A percentile compares a stretch with the other conserved stretches of the same genome.
These are phyloP conservation scores for Trichoderma breve DNA, from an alignment of 2,329 filamentous ascomycete species.

Conservation along the genomic window DNA sequence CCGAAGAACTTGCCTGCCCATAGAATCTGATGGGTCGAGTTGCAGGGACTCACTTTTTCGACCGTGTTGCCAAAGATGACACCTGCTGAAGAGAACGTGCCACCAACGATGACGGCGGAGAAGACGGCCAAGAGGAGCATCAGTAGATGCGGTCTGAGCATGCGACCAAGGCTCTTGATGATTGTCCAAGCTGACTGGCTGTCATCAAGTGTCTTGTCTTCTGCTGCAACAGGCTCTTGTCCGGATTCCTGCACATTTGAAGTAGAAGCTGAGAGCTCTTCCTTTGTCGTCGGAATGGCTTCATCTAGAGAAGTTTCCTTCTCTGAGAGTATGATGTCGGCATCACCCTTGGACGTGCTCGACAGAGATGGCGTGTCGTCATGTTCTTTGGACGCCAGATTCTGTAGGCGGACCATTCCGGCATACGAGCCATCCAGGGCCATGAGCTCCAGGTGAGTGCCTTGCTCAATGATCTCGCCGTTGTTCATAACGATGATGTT, in stretches of 20 bases:
- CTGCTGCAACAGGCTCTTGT: constrained; percentile 24
- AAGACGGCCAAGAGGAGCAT: constrained; percentile 42
- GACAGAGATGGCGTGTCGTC: constrained; percentile 32
- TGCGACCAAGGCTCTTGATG: constrained; percentile 37
- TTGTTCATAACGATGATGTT: constrained; percentile 63
- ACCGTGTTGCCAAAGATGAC: constrained; percentile 48
- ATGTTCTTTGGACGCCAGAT: constrained; percentile 33
- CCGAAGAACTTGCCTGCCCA: constrained; percentile 48
- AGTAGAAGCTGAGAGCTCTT: constrained; percentile 26
- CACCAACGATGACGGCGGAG: constrained; percentile 54
- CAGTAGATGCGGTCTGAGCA: constrained; percentile 40
- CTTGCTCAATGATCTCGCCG: constrained; percentile 60
- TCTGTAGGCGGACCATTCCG: constrained; percentile 48
- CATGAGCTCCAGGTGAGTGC: constrained; percentile 61
- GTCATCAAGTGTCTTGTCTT: constrained; percentile 35
- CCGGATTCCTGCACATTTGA: constrained; percentile 21
- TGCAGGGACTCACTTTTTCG: constrained; percentile 47
- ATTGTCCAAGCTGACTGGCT: constrained; percentile 41
- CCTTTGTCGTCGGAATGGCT: constrained; percentile 38
- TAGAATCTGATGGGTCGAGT: constrained; percentile 38
- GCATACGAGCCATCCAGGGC: constrained; percentile 50
- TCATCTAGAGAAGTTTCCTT: constrained; percentile 40
- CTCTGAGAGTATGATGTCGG: constrained; percentile 43
- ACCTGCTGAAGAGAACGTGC: constrained; percentile 52
- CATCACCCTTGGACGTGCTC: constrained; percentile 34